Conservation (phyloP, 805 yeast genomes). For the Saturnispora galanensis region DNA sequence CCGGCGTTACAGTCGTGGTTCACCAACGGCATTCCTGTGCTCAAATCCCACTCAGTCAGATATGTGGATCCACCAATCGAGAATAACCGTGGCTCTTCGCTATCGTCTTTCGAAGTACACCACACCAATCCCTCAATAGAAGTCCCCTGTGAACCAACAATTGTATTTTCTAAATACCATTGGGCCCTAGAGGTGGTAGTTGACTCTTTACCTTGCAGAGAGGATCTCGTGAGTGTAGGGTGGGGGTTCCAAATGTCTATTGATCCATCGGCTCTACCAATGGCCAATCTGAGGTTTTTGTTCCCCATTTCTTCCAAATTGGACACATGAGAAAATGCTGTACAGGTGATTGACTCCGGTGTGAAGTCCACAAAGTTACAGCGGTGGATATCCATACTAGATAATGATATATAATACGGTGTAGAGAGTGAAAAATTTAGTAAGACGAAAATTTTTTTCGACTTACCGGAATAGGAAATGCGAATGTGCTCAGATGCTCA, state of each 20-base stretch:
- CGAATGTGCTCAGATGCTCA: neutral
- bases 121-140: constrained; percentile 87
- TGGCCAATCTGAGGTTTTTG: constrained; percentile 64
- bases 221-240: constrained; percentile 2
- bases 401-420: neutral
- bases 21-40: constrained; percentile 57
- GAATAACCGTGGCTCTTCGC: constrained; percentile 56
- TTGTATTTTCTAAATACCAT: constrained; percentile 70
- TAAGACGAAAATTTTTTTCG: neutral
- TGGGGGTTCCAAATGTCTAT: constrained; percentile 91
- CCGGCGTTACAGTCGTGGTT: constrained; percentile 91
- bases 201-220: neutral
- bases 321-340: constrained; percentile 64
- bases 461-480: neutral
- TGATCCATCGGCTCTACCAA: constrained; percentile 90
- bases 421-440: constrained; percentile 1
- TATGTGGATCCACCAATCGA: constrained; percentile 91
- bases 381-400: constrained; percentile 67
- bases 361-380: constrained; percentile 85
- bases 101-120: constrained; percentile 39
- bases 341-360: constrained; percentile 74
- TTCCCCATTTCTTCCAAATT: constrained; percentile 35
- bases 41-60: constrained; percentile 86
- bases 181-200: constrained; percentile 31
- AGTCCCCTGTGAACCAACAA: constrained; percentile 74